Conservation (phyloP, 306 rosid species). For the Quercus agrifolia region DNA sequence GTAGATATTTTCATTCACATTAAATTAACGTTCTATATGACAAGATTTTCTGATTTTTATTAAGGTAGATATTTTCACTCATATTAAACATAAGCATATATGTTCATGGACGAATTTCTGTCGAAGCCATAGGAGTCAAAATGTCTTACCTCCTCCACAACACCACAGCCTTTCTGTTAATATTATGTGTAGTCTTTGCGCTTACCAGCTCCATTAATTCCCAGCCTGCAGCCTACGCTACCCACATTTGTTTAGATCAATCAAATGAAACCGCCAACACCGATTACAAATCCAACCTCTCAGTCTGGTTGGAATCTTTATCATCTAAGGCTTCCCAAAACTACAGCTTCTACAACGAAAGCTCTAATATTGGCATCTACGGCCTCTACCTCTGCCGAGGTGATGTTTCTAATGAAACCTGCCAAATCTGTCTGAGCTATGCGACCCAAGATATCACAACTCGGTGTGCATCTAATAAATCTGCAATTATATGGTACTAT, state of each 20-base stretch:
- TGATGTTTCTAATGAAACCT: not conserved
- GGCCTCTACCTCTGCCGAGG: not conserved
- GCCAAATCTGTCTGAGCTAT: not conserved
- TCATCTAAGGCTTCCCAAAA: not conserved
- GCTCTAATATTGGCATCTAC: not conserved
- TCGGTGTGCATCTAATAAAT: not conserved
- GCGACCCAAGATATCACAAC: not conserved
- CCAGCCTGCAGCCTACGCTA: not conserved
- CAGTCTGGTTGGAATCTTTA: not conserved
- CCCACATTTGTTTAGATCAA: not conserved
- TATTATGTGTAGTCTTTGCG: not conserved
- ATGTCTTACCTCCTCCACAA: not conserved
- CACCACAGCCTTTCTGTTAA: not conserved
- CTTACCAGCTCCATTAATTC: not conserved
- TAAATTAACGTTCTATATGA: not conserved
- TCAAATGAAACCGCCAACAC: not conserved
- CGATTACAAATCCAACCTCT: not conserved
- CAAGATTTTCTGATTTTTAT: no score
- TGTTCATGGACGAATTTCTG: not conserved
- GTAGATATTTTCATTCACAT: no score
- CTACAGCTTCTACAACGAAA: not conserved
- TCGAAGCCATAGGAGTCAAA: not conserved
- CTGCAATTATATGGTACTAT: constrained; percentile 20
- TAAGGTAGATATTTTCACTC: no score
- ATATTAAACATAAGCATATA: no score